Evolutionary conservation across 2,329 filamentous ascomycete species (phyloP).

Genomic region (Botryotinia narcissicola): DNA sequence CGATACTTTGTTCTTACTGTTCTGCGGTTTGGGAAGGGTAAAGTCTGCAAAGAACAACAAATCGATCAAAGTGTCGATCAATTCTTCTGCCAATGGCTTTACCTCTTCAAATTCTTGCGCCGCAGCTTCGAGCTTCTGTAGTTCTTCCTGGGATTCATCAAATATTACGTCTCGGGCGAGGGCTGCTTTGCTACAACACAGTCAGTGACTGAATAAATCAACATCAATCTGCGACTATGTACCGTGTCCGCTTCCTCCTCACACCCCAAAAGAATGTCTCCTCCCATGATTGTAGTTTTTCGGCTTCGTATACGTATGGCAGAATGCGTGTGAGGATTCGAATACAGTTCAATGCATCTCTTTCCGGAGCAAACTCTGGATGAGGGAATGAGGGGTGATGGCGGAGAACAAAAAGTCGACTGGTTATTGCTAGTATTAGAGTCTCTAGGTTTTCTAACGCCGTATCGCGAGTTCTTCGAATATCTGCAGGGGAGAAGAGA

Average conservation of each 20-base stretch:
- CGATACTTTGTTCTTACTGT: slow-evolving; percentile 74
- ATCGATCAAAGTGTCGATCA: slow-evolving; percentile 86
- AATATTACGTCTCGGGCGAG: slow-evolving; percentile 77
- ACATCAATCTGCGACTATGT: slow-evolving; percentile 17
- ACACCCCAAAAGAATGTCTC: slow-evolving; percentile 88
- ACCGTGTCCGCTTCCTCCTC: slow-evolving; percentile 64
- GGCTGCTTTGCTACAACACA: slow-evolving; percentile 51
- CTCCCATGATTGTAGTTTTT: slow-evolving; percentile 80
- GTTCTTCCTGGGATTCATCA: slow-evolving; percentile 64
- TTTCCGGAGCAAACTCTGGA: slow-evolving; percentile 74
- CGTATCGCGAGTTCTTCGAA: slow-evolving; percentile 81
- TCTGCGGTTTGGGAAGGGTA: slow-evolving; percentile 71
- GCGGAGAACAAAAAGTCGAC: slow-evolving; percentile 75
- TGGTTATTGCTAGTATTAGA: slow-evolving; percentile 78
- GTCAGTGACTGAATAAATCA: slow-evolving; percentile 26
- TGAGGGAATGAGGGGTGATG: slow-evolving; percentile 91
- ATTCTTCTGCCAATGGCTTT: slow-evolving; percentile 86
- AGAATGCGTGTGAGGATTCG: slow-evolving; percentile 84
- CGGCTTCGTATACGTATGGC: slow-evolving; percentile 88
- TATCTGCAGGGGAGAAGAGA: slow-evolving; percentile 84
- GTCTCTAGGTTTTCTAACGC: slow-evolving; percentile 88
- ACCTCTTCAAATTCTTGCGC: slow-evolving; percentile 72
- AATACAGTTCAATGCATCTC: slow-evolving; percentile 92
- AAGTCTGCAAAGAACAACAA: slow-evolving; percentile 90
- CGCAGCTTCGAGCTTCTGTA: slow-evolving; percentile 47